phyloP scores from a whole-genome alignment of 2,329 filamentous ascomycete species.

The Fusarium penzigii region DNA sequence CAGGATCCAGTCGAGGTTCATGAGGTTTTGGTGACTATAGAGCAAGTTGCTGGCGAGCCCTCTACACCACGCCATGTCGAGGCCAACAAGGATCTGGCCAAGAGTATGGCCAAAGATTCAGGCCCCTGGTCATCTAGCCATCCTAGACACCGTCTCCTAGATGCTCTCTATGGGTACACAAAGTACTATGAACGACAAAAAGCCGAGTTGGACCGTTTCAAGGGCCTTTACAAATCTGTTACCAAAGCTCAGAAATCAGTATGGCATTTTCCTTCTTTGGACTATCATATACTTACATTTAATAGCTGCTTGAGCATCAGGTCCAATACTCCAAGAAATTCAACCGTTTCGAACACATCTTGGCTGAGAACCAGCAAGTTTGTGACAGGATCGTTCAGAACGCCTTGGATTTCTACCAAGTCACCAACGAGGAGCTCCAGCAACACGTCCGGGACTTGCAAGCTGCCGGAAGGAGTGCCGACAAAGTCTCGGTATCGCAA shows the following conservation, averaged over 20 bases:
- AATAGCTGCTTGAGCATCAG: conserved; percentile 53
- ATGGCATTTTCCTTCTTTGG: background rate
- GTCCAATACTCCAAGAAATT: conserved; percentile 59
- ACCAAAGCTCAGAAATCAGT: conserved; percentile 35
- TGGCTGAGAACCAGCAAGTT: conserved; percentile 46
- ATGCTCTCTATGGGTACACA: conserved; percentile 40
- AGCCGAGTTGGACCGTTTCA: conserved; percentile 38
- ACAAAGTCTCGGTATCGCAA: conserved; percentile 52
- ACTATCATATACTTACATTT: background rate
- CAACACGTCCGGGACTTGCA: conserved; percentile 41
- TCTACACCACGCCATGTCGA: conserved; percentile 29
- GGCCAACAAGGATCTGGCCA: conserved; percentile 34
- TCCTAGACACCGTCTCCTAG: conserved; percentile 41
- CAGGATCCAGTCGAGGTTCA: conserved; percentile 24
- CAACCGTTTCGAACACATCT: conserved; percentile 41
- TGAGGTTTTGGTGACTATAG: conserved; percentile 28
- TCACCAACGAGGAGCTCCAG: conserved; percentile 46
- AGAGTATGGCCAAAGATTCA: conserved; percentile 29
- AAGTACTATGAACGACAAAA: conserved; percentile 37
- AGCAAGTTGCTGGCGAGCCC: conserved; percentile 23
- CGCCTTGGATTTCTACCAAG: conserved; percentile 48
- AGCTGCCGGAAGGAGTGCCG: conserved; percentile 39
- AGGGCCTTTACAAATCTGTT: conserved; percentile 38
- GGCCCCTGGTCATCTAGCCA: conserved; percentile 39
- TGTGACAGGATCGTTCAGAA: conserved; percentile 47